Percentiles rank a stretch among this genome's conserved stretches.
Evolutionary conservation across 1,284 basidiomycete species (phyloP).

Genomic region (Cutaneotrichosporon cavernicola): DNA sequence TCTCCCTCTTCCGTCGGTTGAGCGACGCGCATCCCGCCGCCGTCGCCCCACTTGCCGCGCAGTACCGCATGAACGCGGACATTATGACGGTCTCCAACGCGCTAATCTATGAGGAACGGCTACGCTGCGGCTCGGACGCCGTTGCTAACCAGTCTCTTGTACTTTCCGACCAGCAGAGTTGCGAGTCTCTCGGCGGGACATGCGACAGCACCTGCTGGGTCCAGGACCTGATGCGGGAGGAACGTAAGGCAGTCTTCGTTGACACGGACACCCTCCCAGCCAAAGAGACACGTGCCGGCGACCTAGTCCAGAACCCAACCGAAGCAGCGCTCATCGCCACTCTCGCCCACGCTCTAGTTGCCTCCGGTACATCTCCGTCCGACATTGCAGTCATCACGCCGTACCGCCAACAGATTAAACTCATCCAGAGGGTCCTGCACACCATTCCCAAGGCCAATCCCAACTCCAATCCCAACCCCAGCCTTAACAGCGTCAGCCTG

Average conservation of each 20-base stretch:
- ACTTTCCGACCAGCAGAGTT: slow-evolving; percentile 58
- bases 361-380: slow-evolving; percentile 63
- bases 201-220: slow-evolving; percentile 67
- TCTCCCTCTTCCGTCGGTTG: slow-evolving; percentile 83
- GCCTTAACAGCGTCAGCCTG: slow-evolving; percentile 7
- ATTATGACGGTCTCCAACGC: slow-evolving; percentile 93
- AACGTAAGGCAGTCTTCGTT: slow-evolving; percentile 83
- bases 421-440: slow-evolving; percentile 63
- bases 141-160: slow-evolving; percentile 65
- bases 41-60: slow-evolving; percentile 76
- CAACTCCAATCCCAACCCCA: no score
- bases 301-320: slow-evolving; percentile 80
- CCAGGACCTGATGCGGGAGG: slow-evolving; percentile 63
- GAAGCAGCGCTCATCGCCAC: slow-evolving; percentile 67
- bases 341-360: slow-evolving; percentile 65
- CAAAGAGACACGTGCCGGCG: slow-evolving; percentile 74
- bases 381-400: slow-evolving; percentile 87
- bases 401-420: slow-evolving; percentile 93
- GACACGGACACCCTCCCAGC: slow-evolving; percentile 82
- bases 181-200: slow-evolving; percentile 27
- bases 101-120: slow-evolving; percentile 76
- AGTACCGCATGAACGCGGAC: slow-evolving; percentile 96
- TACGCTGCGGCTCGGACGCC: slow-evolving; percentile 72
- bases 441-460: neutral
- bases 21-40: slow-evolving; percentile 80